phyloP scores from a whole-genome alignment of 352 stramenopile genomes.

The Blastocystis hominis region DNA sequence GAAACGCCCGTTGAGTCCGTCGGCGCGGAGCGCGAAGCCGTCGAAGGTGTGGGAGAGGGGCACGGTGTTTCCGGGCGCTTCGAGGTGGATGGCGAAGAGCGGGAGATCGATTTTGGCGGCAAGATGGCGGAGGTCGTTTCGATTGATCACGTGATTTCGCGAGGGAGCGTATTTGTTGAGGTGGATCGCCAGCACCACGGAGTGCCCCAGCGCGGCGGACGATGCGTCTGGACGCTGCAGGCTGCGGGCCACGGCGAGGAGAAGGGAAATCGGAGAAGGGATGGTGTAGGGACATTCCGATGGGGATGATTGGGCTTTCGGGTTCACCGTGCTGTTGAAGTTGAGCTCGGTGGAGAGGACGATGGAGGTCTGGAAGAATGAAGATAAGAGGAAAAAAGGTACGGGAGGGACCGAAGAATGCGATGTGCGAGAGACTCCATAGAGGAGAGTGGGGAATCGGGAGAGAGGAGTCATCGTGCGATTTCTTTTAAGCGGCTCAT shows the following conservation, averaged over 20 bases:
- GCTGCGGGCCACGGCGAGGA: background rate
- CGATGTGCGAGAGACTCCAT: background rate
- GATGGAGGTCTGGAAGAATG: constrained; percentile 18
- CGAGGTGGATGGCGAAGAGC: constrained; percentile 19
- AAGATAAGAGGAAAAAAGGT: background rate
- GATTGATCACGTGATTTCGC: background rate
- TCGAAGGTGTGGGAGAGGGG: background rate
- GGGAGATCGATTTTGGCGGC: background rate
- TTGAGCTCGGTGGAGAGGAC: constrained; percentile 40
- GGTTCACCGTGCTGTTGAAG: constrained; percentile 12
- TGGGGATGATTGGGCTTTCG: background rate
- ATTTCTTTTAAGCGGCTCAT: background rate
- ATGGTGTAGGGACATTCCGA: constrained; percentile 8
- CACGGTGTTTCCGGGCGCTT: background rate
- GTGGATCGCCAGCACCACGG: constrained; percentile 5
- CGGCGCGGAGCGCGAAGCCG: background rate
- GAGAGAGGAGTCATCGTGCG: background rate
- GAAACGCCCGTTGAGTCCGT: background rate
- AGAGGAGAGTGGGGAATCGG: background rate
- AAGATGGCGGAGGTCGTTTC: background rate
- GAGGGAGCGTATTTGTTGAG: constrained; percentile 27
- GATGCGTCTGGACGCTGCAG: background rate
- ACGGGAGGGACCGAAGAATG: background rate
- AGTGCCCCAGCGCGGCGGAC: background rate
- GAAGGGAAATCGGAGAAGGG: background rate